Conservation (phyloP, 2,329 filamentous ascomycete species). For the Pseudogymnoascus sp. region DNA sequence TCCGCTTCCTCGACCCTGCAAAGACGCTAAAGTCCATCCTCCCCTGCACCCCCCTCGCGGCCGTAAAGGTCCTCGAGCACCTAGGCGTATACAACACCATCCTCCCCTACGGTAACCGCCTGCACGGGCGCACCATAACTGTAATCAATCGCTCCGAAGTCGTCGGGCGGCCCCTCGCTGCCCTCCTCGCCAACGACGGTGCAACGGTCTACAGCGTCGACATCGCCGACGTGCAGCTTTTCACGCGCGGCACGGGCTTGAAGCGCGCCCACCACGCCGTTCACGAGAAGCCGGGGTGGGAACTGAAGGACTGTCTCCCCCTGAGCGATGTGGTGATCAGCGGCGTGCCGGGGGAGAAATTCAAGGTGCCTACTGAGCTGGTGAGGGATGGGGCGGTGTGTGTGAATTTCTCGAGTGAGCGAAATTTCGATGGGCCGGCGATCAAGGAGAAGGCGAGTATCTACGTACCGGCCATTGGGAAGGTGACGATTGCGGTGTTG, state of each 20-base stretch:
- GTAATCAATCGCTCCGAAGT: slow-evolving; percentile 96
- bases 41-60: slow-evolving; percentile 89
- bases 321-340: slow-evolving; percentile 91
- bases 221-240: slow-evolving; percentile 82
- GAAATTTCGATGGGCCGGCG: slow-evolving; percentile 78
- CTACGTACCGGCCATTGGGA: slow-evolving; percentile 93
- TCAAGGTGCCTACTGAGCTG: slow-evolving; percentile 78
- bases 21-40: slow-evolving; percentile 83
- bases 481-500: slow-evolving; percentile 90
- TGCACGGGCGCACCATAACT: slow-evolving; percentile 90
- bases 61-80: slow-evolving; percentile 95
- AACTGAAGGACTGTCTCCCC: slow-evolving; percentile 70
- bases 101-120: slow-evolving; percentile 80
- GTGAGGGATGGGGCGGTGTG: slow-evolving; percentile 90
- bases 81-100: slow-evolving; percentile 95
- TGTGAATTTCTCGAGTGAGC: slow-evolving; percentile 94
- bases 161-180: slow-evolving; percentile 84
- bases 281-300: slow-evolving; percentile 71
- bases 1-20: slow-evolving; percentile 78
- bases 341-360: slow-evolving; percentile 78
- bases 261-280: slow-evolving; percentile 81
- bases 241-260: slow-evolving; percentile 81
- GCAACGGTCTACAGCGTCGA: slow-evolving; percentile 94
- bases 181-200: slow-evolving; percentile 89
- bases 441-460: slow-evolving; percentile 95